Conservation (phyloP, 176 grass and related monocot genomes). For the Bromus sterilis region DNA sequence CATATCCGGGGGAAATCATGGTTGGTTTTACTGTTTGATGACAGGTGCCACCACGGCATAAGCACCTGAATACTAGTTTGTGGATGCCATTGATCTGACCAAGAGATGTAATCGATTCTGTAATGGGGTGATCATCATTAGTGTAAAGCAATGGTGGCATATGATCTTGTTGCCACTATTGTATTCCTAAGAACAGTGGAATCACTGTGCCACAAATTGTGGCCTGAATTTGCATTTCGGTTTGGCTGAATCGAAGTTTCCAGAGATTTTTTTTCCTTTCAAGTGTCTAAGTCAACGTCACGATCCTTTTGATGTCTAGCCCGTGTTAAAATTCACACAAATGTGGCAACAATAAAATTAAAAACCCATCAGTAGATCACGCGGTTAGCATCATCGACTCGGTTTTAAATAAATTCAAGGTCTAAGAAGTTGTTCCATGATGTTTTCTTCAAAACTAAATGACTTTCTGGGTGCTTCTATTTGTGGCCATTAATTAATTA, state of each 20-base stretch:
- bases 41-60: neutral
- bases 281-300: too few species aligned
- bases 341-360: too few species aligned
- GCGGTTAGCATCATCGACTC: too few species aligned
- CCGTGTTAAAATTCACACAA: too few species aligned
- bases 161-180: neutral
- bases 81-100: conserved; percentile 1
- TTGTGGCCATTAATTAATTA: neutral
- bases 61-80: neutral
- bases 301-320: too few species aligned
- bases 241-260: too few species aligned
- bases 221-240: neutral
- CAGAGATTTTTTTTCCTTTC: too few species aligned
- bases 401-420: too few species aligned
- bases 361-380: too few species aligned
- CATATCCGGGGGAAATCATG: neutral
- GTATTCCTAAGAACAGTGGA: neutral
- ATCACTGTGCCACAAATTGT: neutral
- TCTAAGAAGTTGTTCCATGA: too few species aligned
- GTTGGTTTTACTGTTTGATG: conserved; percentile 1
- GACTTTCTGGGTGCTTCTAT: neutral
- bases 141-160: neutral
- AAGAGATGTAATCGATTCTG: neutral
- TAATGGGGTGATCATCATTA: neutral
- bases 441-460: too few species aligned